Base-by-base conservation (phyloP, 2,329 filamentous ascomycete genomes). In the Fonsecaea nubica region DNA sequence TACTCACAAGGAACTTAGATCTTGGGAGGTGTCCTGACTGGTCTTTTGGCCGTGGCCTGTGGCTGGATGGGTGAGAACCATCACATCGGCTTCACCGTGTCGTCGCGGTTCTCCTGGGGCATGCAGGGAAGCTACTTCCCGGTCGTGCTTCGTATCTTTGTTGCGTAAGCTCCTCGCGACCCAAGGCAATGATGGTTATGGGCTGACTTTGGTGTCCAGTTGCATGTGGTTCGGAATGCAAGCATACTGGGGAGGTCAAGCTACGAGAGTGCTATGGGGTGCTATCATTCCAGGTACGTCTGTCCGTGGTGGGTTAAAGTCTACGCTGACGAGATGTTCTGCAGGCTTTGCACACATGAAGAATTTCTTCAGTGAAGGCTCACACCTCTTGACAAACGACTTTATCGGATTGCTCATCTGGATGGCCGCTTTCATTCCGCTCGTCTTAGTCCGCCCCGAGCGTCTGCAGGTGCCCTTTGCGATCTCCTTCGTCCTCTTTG, bases 61-160 rank as follows among this genome's bases (percentile, higher is more conserved):
- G 73, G 73, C 10, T 74, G 73, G 73, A 72, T 72, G 70, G 73
- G 73, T 9, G 70, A 72, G 54, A 70, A 69, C 18, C 73, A 75
- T 21, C 69, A 74, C 62, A 71, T 75, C 57, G 73, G 73, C 10
- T 75, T 75, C 65, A 75, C 73, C 5, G 72, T 75, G 25, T 64
- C 71, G 25, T 73, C 68, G 25, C 63, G 73, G 42, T 72, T 72
- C 48, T 73, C 71, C 7, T 74, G 71, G 71, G 72, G 72, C 13
- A 74, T 74, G 71, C 64, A 69, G 48, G 72, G 72, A 15, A 69
- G 68, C 38, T 74, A 72, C 57, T 74, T 70, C 25, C 70, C 70
- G 5, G 71, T 73, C 12, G 38, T 72, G n/a, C 58, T 71, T 21
- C 66, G 70, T 15, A 54, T 69, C 4, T 71, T 73, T 35, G 68